Percentiles rank a stretch among this genome's conserved stretches.
phyloP scores from a whole-genome alignment of 768 basidiomycete species.

The Tylopilus rubrobrunneus region DNA sequence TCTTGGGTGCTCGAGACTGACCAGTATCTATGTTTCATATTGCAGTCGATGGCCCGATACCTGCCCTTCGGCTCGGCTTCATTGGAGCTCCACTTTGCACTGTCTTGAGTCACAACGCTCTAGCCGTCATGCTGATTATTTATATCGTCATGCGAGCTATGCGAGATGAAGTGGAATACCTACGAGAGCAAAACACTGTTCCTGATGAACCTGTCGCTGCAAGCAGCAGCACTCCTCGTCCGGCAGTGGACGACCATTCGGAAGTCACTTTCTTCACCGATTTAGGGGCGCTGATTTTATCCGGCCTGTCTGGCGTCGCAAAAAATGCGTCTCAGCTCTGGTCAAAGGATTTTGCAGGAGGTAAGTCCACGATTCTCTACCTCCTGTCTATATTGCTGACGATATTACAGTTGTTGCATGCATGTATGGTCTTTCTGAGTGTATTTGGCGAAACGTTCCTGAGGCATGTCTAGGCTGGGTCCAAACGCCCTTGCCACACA shows the following conservation, averaged over 20 bases:
- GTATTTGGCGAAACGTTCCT: not conserved
- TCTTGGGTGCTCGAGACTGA: not conserved
- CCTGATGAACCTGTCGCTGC: slow-evolving; percentile 8
- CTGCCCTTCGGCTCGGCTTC: slow-evolving; percentile 25
- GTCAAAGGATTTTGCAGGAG: slow-evolving; percentile 27
- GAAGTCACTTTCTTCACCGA: slow-evolving; percentile 11
- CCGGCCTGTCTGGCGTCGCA: slow-evolving; percentile 18
- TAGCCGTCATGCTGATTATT: slow-evolving; percentile 18
- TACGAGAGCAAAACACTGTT: slow-evolving; percentile 6
- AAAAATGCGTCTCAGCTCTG: slow-evolving; percentile 27
- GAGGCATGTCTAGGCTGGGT: slow-evolving; percentile 15
- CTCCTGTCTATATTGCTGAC: slow-evolving; percentile 2
- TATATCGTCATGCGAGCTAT: slow-evolving; percentile 23
- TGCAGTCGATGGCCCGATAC: slow-evolving; percentile 24
- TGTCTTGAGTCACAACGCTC: slow-evolving; percentile 24
- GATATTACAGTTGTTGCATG: slow-evolving; percentile 16
- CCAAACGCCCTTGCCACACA: slow-evolving; percentile 24
- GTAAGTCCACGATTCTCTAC: slow-evolving; percentile 5
- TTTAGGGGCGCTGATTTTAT: slow-evolving; percentile 12
- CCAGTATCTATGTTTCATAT: not conserved
- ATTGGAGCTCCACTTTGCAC: slow-evolving; percentile 25
- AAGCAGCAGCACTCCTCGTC: not conserved
- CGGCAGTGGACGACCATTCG: not conserved
- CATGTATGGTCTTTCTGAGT: slow-evolving; percentile 17
- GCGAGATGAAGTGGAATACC: slow-evolving; percentile 14